phyloP scores from a whole-genome alignment of 2,329 filamentous ascomycete genomes.

The Cucurbitaria berberidis region DNA sequence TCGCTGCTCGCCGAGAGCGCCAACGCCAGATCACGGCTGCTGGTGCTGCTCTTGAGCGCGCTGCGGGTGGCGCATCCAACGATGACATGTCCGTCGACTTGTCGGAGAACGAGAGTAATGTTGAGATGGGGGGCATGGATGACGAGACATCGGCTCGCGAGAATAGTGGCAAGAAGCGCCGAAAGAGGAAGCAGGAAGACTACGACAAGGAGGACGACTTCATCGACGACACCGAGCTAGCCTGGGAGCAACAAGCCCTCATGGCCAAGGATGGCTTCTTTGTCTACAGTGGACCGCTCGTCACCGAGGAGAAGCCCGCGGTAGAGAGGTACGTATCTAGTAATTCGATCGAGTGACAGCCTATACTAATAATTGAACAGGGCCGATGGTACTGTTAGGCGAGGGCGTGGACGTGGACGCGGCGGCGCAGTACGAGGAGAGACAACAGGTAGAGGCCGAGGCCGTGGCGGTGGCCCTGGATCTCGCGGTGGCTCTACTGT shows the following conservation, averaged over 20 bases:
- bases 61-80: conserved; percentile 69
- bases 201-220: conserved; percentile 73
- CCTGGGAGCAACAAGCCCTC: conserved; percentile 95
- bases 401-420: conserved; percentile 64
- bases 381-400: conserved; percentile 74
- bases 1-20: conserved; percentile 86
- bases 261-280: conserved; percentile 97
- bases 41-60: conserved; percentile 81
- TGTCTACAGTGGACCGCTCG: conserved; percentile 90
- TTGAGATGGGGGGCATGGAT: conserved; percentile 79
- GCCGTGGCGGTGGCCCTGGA: conserved; percentile 65
- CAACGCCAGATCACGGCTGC: conserved; percentile 88
- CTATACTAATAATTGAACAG: conserved; percentile 55
- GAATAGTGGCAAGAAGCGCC: conserved; percentile 72
- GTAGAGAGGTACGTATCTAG: conserved; percentile 63
- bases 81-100: conserved; percentile 86
- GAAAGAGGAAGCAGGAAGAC: conserved; percentile 74
- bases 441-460: conserved; percentile 50
- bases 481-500: conserved; percentile 76
- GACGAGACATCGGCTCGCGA: conserved; percentile 49
- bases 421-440: conserved; percentile 56
- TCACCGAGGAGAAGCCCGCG: conserved; percentile 81
- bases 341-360: neutral
- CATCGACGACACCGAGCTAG: conserved; percentile 88
- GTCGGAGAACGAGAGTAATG: conserved; percentile 76